These are phyloP conservation scores for Ceratobasidium sp. DNA, from an alignment of 1,284 basidiomycete genomes.

Conservation along the genomic window DNA sequence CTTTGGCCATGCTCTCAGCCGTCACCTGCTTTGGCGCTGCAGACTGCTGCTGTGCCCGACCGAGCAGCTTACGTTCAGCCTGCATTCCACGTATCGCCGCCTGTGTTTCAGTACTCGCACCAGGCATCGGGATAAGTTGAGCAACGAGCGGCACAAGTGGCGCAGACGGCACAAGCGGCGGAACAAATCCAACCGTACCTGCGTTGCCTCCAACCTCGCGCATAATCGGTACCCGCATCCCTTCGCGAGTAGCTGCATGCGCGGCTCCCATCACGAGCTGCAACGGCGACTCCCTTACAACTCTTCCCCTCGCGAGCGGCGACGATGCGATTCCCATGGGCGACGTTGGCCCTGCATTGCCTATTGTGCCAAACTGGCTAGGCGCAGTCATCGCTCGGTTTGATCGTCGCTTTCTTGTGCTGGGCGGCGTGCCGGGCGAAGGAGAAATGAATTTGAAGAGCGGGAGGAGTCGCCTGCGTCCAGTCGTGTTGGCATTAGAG, in stretches of 20 bases:
- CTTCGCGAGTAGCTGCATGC: conserved; percentile 20
- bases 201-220: conserved; percentile 18
- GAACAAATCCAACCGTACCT: conserved; percentile 13
- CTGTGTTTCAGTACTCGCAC: conserved; percentile 15
- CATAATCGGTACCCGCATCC: conserved; percentile 36
- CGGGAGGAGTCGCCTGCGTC: conserved; percentile 12
- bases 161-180: conserved; percentile 24
- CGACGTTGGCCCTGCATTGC: background rate
- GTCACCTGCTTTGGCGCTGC: background rate
- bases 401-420: conserved; percentile 32
- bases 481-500: conserved; percentile 9
- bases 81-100: conserved; percentile 31
- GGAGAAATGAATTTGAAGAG: conserved; percentile 41
- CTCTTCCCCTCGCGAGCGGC: conserved; percentile 24
- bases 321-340: conserved; percentile 27
- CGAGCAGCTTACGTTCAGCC: conserved; percentile 12
- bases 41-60: background rate
- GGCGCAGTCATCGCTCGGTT: conserved; percentile 25
- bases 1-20: conserved; percentile 29
- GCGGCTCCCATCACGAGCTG: conserved; percentile 33
- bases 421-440: conserved; percentile 30
- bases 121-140: conserved; percentile 12
- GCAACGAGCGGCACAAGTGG: conserved; percentile 36
- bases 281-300: conserved; percentile 35
- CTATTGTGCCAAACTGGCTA: conserved; percentile 16